Percentiles rank a stretch among this genome's conserved stretches.
Evolutionary conservation across 345 rosid genomes (phyloP).

Genomic region (Boechera divaricarpa): DNA sequence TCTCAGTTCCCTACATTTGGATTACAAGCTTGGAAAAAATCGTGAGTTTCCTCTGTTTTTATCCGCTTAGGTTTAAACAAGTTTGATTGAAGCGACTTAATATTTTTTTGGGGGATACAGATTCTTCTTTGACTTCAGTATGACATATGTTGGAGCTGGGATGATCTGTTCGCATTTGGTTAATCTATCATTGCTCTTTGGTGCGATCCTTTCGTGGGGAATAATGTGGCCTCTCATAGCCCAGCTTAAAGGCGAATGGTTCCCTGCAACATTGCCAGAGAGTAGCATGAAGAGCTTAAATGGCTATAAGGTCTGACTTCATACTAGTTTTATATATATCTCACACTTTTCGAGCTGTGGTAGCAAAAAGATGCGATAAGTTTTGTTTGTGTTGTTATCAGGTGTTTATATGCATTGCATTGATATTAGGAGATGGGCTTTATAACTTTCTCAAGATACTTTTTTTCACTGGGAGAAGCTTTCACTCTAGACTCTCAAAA

Average conservation of each 20-base stretch:
- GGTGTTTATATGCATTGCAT: conserved; percentile 86
- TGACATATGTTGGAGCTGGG: conserved; percentile 92
- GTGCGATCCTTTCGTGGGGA: conserved; percentile 92
- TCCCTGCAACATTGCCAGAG: conserved; percentile 53
- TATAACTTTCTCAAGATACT: conserved; percentile 88
- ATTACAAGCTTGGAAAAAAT: conserved; percentile 73
- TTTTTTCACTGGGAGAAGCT: conserved; percentile 55
- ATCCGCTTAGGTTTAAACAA: background rate
- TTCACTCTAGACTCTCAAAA: conserved; percentile 51
- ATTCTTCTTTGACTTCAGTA: conserved; percentile 88
- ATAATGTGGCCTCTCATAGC: conserved; percentile 92
- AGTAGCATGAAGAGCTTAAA: conserved; percentile 87
- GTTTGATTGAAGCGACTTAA: conserved; percentile 22
- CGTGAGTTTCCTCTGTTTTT: conserved; percentile 52
- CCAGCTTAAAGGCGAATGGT: conserved; percentile 79
- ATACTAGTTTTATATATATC: background rate
- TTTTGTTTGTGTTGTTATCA: conserved; percentile 51
- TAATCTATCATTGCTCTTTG: conserved; percentile 85
- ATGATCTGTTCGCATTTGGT: conserved; percentile 98
- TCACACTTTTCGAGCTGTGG: background rate
- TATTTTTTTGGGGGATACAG: conserved; percentile 52
- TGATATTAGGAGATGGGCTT: conserved; percentile 90
- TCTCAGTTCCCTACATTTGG: conserved; percentile 85
- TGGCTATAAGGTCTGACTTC: conserved; percentile 74
- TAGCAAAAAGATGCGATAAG: background rate